Conservation (phyloP, 2,329 filamentous ascomycete genomes). For the Clonostachys rosea region DNA sequence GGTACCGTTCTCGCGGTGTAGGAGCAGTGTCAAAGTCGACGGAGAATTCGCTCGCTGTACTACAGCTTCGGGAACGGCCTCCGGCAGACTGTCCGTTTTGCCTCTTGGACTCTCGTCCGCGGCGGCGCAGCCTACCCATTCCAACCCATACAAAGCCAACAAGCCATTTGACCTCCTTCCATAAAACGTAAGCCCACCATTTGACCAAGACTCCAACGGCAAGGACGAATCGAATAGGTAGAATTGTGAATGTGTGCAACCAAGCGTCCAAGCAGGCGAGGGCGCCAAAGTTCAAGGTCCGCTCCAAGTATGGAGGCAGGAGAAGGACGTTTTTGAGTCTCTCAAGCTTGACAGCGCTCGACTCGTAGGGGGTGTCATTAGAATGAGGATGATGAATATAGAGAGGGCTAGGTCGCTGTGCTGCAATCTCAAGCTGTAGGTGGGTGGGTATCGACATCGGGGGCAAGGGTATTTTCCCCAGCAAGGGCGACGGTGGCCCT, state of each 20-base stretch:
- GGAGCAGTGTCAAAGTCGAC: conserved; percentile 2
- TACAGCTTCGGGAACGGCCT: conserved; percentile 32
- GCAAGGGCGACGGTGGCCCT: conserved; percentile 39
- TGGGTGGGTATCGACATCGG: conserved; percentile 65
- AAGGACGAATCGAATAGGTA: conserved; percentile 82
- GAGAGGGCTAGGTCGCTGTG: conserved; percentile 57
- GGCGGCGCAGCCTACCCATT: conserved; percentile 71
- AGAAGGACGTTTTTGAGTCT: conserved; percentile 84
- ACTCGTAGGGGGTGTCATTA: conserved; percentile 75
- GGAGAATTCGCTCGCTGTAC: conserved; percentile 18
- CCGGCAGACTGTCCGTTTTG: conserved; percentile 8
- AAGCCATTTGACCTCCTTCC: conserved; percentile 68
- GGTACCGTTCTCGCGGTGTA: conserved; percentile 1
- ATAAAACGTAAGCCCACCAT: conserved; percentile 73
- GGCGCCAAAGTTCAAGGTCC: conserved; percentile 80
- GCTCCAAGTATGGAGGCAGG: conserved; percentile 77
- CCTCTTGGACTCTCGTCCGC: conserved; percentile 24
- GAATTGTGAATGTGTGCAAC: conserved; percentile 93
- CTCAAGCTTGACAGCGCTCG: conserved; percentile 86
- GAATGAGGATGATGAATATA: conserved; percentile 58
- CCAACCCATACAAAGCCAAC: conserved; percentile 76
- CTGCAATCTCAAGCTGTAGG: conserved; percentile 59
- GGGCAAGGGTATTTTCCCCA: conserved; percentile 53
- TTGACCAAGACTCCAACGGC: conserved; percentile 70
- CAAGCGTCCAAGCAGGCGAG: conserved; percentile 92